Conservation (phyloP, 2,329 filamentous ascomycete species). For the Pseudogymnoascus sp. region DNA sequence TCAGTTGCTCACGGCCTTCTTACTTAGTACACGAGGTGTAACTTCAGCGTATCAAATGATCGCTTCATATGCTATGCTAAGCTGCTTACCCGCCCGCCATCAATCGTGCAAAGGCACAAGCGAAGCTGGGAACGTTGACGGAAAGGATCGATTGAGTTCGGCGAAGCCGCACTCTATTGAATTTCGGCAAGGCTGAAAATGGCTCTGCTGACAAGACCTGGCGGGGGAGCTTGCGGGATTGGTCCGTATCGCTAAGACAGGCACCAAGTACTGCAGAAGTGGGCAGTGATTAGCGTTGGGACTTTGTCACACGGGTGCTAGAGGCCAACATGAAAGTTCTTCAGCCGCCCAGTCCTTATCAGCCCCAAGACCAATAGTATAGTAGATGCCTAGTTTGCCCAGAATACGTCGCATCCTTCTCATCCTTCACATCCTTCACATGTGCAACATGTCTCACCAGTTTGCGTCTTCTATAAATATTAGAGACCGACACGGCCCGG, state of each 20-base stretch:
- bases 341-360: not conserved
- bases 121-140: not conserved
- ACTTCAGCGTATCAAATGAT: not conserved
- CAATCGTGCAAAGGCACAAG: not conserved
- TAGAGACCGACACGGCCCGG: not conserved
- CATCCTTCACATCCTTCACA: not conserved
- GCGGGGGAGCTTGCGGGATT: not conserved
- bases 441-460: not conserved
- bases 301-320: not conserved
- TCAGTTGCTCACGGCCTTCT: not conserved
- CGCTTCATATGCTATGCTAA: not conserved
- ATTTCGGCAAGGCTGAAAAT: not conserved
- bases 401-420: not conserved
- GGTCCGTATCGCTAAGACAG: not conserved
- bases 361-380: not conserved
- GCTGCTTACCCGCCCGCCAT: not conserved
- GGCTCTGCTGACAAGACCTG: not conserved
- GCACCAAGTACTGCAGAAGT: constrained; percentile 4
- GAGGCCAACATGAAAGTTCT: not conserved
- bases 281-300: not conserved
- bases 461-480: constrained; percentile 5
- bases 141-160: constrained; percentile 6
- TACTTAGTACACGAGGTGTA: not conserved
- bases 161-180: not conserved
- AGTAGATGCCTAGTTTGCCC: not conserved